A percentile compares a stretch with the other conserved stretches of the same genome.
Evolutionary conservation across 805 yeast species (phyloP).

Genomic region (Ogataea kodamae): DNA sequence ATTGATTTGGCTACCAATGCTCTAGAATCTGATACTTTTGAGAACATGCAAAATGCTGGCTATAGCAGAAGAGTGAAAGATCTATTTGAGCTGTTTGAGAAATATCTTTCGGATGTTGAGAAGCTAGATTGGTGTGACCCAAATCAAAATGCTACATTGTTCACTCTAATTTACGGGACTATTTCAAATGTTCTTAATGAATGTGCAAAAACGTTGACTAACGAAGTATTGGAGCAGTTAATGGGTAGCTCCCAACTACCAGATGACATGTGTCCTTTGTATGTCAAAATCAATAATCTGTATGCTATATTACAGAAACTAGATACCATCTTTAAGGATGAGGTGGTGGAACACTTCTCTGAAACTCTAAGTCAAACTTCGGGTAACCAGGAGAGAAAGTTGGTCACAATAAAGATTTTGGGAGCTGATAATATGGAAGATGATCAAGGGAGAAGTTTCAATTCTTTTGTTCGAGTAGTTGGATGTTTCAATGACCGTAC

Average conservation of each 20-base stretch:
- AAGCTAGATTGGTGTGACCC: conserved; percentile 7
- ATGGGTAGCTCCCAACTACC: conserved; percentile 1
- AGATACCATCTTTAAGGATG: conserved; percentile 19
- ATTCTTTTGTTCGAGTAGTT: conserved; percentile 15
- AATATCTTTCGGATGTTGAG: conserved; percentile 6
- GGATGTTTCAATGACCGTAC: conserved; percentile 20
- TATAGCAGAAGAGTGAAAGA: conserved; percentile 16
- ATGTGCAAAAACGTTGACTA: conserved; percentile 12
- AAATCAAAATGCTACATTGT: conserved; percentile 11
- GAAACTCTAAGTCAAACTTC: conserved; percentile 2
- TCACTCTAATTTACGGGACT: conserved; percentile 7
- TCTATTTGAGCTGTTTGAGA: conserved; percentile 12
- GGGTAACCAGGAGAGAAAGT: conserved; percentile 2
- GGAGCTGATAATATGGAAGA: conserved; percentile 21
- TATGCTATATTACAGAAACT: conserved; percentile 13
- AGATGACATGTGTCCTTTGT: conserved; percentile 8
- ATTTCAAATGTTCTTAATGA: conserved; percentile 3
- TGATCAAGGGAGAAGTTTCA: conserved; percentile 6
- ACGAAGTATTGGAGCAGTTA: conserved; percentile 13
- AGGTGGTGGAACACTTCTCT: conserved; percentile 15
- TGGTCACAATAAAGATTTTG: conserved; percentile 14
- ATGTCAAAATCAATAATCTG: conserved; percentile 20
- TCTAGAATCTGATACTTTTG: conserved; percentile 10
- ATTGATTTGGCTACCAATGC: conserved; percentile 7
- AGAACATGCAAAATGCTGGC: conserved; percentile 12